Base-by-base conservation (phyloP, 352 stramenopile genomes). In the Thalassiosira mediterranea region DNA sequence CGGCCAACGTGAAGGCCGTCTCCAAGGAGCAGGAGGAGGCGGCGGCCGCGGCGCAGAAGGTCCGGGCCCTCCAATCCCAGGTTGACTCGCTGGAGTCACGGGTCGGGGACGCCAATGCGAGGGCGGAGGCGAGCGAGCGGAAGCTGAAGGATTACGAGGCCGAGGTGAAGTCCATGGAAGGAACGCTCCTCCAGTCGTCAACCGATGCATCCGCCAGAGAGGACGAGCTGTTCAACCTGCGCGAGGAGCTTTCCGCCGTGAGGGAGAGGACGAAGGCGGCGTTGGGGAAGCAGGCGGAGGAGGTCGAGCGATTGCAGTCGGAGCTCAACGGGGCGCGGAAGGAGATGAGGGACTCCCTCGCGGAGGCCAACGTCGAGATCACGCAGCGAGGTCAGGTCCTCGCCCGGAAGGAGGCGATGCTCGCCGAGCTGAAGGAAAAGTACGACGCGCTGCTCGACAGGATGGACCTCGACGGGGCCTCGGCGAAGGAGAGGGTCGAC, bases 101-200 rank as follows among this genome's bases (percentile, higher is more conserved):
- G 44, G 21, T 84, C 42, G 73, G 70, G 21, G 44, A 72, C 11
- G 52, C 68, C 13, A 71, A 53, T 11, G 59, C 68, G 4, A 65
- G 58, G 11, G 49, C 62, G 8, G 17, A 10, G 10, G 54, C 37
- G 23, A 58, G 47, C 25, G 75, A 83, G 32, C 31, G 65, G 57
- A 76, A 59, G 28, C 34, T 78, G n/a, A 84, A 79, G 34, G 59
- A 79, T 4, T 84, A 79, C 25, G 56, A 84, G 47, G 49, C 65
- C 8, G 29, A 44, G 11, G 58, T 84, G 1, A 28, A 76, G 1
- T 72, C 29, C 13, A 76, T 79, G 29, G 46, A 65, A 32, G 64
- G 53, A 38, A 32, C 66, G 28, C 51, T 84, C 0, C 38, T 54
- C 37, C 29, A 76, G 57, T 76, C 68, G 0, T 62, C 42, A 0